phyloP scores from a whole-genome alignment of 2,329 filamentous ascomycete species.

The Sporothrix protearum region DNA sequence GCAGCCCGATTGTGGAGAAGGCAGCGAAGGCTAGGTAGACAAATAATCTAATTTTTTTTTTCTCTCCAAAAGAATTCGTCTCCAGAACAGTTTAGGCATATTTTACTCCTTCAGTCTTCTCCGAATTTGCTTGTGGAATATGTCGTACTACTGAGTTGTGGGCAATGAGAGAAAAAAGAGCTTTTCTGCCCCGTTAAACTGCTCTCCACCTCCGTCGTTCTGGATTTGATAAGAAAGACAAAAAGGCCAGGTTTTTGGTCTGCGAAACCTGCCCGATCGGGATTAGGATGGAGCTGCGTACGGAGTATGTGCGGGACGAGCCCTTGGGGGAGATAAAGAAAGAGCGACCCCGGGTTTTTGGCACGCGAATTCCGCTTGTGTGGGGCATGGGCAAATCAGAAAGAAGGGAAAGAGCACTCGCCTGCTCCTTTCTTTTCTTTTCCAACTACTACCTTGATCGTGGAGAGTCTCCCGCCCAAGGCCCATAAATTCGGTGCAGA shows the following conservation, averaged over 20 bases:
- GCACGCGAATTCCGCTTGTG: conserved; percentile 1
- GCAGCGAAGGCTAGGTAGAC: neutral
- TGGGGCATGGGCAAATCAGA: neutral
- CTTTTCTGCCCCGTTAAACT: neutral
- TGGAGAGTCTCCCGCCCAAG: neutral
- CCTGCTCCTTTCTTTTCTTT: neutral
- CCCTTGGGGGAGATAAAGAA: neutral
- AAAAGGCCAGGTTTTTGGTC: neutral
- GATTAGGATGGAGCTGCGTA: neutral
- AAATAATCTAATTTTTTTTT: neutral
- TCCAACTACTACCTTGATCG: neutral
- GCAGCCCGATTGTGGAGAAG: neutral
- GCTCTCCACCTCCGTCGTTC: neutral
- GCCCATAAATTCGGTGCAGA: neutral
- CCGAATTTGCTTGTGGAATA: conserved; percentile 12
- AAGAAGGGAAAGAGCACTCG: neutral
- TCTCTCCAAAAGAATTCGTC: neutral
- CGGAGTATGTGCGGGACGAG: neutral
- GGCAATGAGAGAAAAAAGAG: neutral
- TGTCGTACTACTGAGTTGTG: no score
- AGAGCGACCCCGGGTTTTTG: conserved; percentile 3
- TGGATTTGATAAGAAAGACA: neutral
- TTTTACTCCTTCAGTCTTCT: neutral
- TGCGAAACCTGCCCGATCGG: neutral
- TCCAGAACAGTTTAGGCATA: neutral